Base-by-base conservation (phyloP, 1,139 yeast species). In the Pneumocystis oryctolagi region DNA sequence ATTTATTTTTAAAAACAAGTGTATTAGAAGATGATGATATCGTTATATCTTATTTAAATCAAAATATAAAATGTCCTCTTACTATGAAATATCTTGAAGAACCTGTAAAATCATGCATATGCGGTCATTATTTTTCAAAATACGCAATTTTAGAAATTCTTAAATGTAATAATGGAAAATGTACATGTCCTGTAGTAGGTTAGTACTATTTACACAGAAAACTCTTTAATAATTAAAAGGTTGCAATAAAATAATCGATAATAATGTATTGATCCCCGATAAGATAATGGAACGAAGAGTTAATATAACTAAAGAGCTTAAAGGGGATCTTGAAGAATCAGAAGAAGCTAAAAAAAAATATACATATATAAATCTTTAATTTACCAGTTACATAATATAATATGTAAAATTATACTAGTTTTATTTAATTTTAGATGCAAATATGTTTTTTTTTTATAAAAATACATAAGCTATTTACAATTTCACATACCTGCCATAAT, bases 401-500 rank as follows among this genome's bases (percentile, higher is more conserved):
- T 47, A 47, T 28, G 25, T 47, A 3, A 47, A 47, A 25, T 39
- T 20, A 42, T 20, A 42, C 5, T 12, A 47, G 6, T 25, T 8
- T 25, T 25, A 14, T 14, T 25, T 47, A 47, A 47, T 47, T 25
- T 47, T 47, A 47, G 5, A 3, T 47, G 12, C 30, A 47, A 37
- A 25, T 25, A 4, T 25, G 20, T 6, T 47, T 42, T 42, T 47
- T 40, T 42, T 20, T 25, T 3, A 14, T 25, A 47, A 20, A 2
- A 42, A 42, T 20, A 6, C 25, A 40, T 14, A 47, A 47, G 16
- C 31, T 18, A 42, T 47, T 14, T 47, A 47, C n/a, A 25, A 47
- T 47, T n/a, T 47, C 55, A 47, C 55, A 47, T 47, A 47, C 55
- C 55, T 25, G 55, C 55, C 55, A 47, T 47, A 87, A 92, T 97